Conservation (phyloP, 352 stramenopile species). For the Phytophthora pistaciae region DNA sequence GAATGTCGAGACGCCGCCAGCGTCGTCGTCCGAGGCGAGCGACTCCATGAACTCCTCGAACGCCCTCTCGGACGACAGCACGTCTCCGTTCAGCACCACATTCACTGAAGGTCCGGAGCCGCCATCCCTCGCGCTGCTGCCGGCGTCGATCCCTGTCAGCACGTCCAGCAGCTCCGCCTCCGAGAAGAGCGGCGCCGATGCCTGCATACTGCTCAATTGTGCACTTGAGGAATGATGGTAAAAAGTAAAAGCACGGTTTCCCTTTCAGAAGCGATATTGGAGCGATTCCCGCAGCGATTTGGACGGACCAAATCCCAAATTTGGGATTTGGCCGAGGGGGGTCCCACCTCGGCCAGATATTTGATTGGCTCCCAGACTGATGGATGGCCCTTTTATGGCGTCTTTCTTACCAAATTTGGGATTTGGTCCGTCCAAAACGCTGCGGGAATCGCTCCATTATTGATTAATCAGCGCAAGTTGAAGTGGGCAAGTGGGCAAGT, state of each 20-base stretch:
- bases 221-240: slow-evolving; percentile 12
- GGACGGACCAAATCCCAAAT: too few species aligned
- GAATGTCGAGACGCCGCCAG: not conserved
- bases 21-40: slow-evolving; percentile 31
- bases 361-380: too few species aligned
- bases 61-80: slow-evolving; percentile 30
- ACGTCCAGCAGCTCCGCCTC: slow-evolving; percentile 60
- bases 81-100: slow-evolving; percentile 23
- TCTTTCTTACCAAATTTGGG: too few species aligned
- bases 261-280: slow-evolving; percentile 4
- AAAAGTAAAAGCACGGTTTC: slow-evolving; percentile 1
- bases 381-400: too few species aligned
- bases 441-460: too few species aligned
- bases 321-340: too few species aligned
- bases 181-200: slow-evolving; percentile 37
- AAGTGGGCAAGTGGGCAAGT: too few species aligned
- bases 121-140: not conserved
- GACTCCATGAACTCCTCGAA: slow-evolving; percentile 43
- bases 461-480: not conserved
- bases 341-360: too few species aligned
- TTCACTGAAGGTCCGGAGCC: slow-evolving; percentile 10
- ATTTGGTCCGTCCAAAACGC: too few species aligned
- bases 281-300: too few species aligned
- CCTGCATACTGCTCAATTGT: not conserved
- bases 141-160: slow-evolving; percentile 44